These are phyloP conservation scores for Thraustotheca clavata DNA, from an alignment of 352 stramenopile genomes.

Conservation along the genomic window DNA sequence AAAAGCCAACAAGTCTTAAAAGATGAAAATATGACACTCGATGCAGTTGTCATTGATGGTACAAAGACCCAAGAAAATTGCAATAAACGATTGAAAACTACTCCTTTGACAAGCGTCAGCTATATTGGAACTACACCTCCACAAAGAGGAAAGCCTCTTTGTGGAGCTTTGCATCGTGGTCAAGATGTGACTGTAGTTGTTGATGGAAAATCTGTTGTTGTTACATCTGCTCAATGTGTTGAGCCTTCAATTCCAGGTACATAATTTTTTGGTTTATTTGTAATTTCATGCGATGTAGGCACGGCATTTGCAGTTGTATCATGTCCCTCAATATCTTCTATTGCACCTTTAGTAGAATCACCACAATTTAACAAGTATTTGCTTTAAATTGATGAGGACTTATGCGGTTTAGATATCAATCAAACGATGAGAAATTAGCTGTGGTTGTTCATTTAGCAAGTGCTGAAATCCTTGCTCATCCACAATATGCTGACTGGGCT, in stretches of 20 bases:
- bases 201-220: conserved; percentile 30
- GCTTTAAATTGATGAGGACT: neutral
- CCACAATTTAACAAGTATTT: conserved; percentile 40
- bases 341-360: conserved; percentile 43
- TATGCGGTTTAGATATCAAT: neutral
- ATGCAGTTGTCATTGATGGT: conserved; percentile 6
- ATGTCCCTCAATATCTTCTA: conserved; percentile 51
- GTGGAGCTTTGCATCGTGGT: conserved; percentile 67
- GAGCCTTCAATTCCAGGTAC: conserved; percentile 45
- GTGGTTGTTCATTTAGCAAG: conserved; percentile 55
- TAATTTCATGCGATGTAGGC: neutral
- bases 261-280: conserved; percentile 22
- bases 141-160: conserved; percentile 67
- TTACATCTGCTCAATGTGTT: conserved; percentile 62
- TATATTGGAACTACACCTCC: conserved; percentile 68
- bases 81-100: conserved; percentile 7
- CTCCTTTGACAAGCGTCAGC: conserved; percentile 9
- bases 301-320: conserved; percentile 34
- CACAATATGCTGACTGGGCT: conserved; percentile 54
- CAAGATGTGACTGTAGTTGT: conserved; percentile 66
- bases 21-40: conserved; percentile 9
- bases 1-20: neutral
- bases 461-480: conserved; percentile 37
- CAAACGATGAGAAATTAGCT: conserved; percentile 38
- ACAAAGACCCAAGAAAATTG: neutral